Evolutionary conservation across 768 basidiomycete genomes (phyloP).

Genomic region (Sporobolomyces phaffii): DNA sequence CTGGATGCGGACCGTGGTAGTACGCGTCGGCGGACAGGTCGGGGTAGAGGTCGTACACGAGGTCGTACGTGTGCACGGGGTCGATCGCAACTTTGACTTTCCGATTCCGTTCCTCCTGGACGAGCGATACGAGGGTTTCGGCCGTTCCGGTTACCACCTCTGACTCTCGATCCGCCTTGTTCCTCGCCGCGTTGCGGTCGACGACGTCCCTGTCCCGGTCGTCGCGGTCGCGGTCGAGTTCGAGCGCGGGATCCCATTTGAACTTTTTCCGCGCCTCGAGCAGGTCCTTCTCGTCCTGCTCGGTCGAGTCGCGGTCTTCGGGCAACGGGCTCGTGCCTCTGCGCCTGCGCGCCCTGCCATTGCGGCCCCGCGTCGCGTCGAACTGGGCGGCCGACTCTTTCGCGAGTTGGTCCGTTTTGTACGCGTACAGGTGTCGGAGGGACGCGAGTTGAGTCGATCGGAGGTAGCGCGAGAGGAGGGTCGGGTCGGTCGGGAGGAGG

Average conservation of each 20-base stretch:
- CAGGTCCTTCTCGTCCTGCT: conserved; percentile 17
- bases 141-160: background rate
- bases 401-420: conserved; percentile 19
- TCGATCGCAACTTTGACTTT: conserved; percentile 1
- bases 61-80: conserved; percentile 29
- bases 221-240: background rate
- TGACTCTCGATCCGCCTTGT: background rate
- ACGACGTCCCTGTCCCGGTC: background rate
- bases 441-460: conserved; percentile 24
- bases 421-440: conserved; percentile 27
- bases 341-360: conserved; percentile 4
- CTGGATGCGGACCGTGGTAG: conserved; percentile 37
- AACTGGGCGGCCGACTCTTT: conserved; percentile 19
- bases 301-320: conserved; percentile 2
- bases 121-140: background rate
- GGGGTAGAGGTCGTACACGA: conserved; percentile 22
- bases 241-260: conserved; percentile 20
- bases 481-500: conserved; percentile 14
- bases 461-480: conserved; percentile 20
- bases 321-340: conserved; percentile 20
- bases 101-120: background rate
- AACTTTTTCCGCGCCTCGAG: conserved; percentile 24
- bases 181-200: background rate
- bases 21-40: conserved; percentile 25
- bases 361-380: conserved; percentile 12